Evolutionary conservation across 345 rosid species (phyloP).

Genomic region (Pistacia atlantica): DNA sequence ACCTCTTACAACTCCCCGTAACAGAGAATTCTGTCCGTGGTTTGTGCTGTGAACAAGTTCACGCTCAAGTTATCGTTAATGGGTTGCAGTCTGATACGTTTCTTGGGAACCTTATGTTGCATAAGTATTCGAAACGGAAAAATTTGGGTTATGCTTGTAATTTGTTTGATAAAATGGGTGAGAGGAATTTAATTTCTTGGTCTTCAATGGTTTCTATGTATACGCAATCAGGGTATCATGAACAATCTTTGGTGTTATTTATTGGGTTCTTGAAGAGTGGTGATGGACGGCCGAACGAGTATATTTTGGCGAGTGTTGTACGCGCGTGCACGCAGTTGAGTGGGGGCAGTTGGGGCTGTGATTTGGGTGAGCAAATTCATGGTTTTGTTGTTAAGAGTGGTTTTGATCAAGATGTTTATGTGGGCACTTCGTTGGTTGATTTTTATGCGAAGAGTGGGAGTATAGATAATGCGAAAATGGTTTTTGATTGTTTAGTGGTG

Average conservation of each 20-base stretch:
- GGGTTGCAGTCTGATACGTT: constrained; percentile 47
- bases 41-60: constrained; percentile 36
- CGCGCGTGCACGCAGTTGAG: constrained; percentile 50
- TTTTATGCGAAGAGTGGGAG: constrained; percentile 51
- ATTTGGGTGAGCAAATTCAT: constrained; percentile 55
- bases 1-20: constrained; percentile 42
- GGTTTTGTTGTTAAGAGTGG: constrained; percentile 55
- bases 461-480: constrained; percentile 55
- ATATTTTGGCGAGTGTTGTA: constrained; percentile 66
- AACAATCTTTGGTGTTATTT: constrained; percentile 50
- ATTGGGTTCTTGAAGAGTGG: constrained; percentile 44
- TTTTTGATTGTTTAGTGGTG: constrained; percentile 56
- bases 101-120: constrained; percentile 49
- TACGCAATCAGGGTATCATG: constrained; percentile 39
- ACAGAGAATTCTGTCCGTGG: constrained; percentile 14
- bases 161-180: constrained; percentile 60
- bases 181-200: constrained; percentile 70
- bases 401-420: constrained; percentile 58
- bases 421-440: constrained; percentile 68
- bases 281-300: constrained; percentile 47
- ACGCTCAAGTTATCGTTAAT: constrained; percentile 45
- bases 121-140: constrained; percentile 26
- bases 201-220: constrained; percentile 74
- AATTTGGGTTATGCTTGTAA: constrained; percentile 35
- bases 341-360: constrained; percentile 31